phyloP scores from a whole-genome alignment of 306 rosid genomes.

The Dicorynia guianensis region DNA sequence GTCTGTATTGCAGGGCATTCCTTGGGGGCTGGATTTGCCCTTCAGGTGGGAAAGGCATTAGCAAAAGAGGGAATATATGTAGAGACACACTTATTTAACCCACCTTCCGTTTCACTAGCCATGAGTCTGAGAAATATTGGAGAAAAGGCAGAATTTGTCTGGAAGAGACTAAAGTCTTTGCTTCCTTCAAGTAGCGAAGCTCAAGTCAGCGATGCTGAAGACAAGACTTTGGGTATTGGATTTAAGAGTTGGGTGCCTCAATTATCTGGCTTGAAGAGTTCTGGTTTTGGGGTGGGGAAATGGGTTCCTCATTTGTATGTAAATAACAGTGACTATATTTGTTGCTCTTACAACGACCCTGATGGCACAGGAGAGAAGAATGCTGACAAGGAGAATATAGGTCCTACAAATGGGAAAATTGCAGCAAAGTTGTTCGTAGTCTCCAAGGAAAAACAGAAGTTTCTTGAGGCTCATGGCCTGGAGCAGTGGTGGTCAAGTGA shows the following conservation, averaged over 20 bases:
- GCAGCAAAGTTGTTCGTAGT: conserved; percentile 85
- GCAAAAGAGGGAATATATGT: conserved; percentile 87
- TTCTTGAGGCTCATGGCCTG: conserved; percentile 90
- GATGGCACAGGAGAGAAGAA: conserved; percentile 48
- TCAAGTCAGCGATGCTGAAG: conserved; percentile 42
- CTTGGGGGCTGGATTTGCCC: conserved; percentile 96
- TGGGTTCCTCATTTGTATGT: conserved; percentile 96
- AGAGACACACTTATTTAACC: conserved; percentile 92
- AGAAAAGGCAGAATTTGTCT: conserved; percentile 79
- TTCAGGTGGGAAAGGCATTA: conserved; percentile 86
- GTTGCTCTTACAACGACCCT: conserved; percentile 91
- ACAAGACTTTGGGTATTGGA: conserved; percentile 31
- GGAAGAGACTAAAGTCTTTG: conserved; percentile 81
- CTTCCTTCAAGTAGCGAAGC: conserved; percentile 55
- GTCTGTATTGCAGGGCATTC: conserved; percentile 93
- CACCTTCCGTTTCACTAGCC: conserved; percentile 93
- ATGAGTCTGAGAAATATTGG: conserved; percentile 84
- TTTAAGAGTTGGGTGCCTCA: conserved; percentile 62
- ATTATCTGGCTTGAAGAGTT: conserved; percentile 54
- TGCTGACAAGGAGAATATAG: conserved; percentile 67
- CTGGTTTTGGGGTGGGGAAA: conserved; percentile 67
- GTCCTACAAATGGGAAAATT: conserved; percentile 52
- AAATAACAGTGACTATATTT: conserved; percentile 91
- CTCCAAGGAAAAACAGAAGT: conserved; percentile 87
- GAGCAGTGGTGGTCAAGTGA: conserved; percentile 99